Percentiles rank a stretch among this genome's conserved stretches.
These are phyloP conservation scores for Capronia coronata DNA, from an alignment of 2,329 filamentous ascomycete genomes.

Conservation along the genomic window DNA sequence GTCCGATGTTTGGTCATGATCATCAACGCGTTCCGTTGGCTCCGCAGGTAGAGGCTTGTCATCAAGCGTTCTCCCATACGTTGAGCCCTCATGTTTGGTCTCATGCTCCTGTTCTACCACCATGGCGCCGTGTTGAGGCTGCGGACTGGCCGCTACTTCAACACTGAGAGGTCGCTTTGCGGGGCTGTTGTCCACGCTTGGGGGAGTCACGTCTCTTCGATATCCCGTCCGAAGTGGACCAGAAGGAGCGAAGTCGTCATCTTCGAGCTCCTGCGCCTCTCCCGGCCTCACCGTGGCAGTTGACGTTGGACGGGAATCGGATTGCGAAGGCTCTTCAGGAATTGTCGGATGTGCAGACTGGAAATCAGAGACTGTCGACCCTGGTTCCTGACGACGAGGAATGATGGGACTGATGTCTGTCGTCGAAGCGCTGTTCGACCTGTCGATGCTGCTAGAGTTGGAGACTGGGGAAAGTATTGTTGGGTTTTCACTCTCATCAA, in stretches of 20 bases:
- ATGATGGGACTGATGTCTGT: slow-evolving; percentile 61
- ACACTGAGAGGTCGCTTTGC: slow-evolving; percentile 53
- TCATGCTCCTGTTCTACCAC: slow-evolving; percentile 1
- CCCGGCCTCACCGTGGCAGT: slow-evolving; percentile 27
- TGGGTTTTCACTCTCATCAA: slow-evolving; percentile 52
- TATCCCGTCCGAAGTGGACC: slow-evolving; percentile 48
- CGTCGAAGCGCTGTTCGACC: slow-evolving; percentile 59
- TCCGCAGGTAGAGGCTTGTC: slow-evolving; percentile 31
- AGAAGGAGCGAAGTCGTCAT: slow-evolving; percentile 27
- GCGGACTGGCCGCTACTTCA: slow-evolving; percentile 35
- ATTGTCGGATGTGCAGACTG: slow-evolving; percentile 47
- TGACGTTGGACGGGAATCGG: slow-evolving; percentile 28
- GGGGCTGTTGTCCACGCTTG: slow-evolving; percentile 54
- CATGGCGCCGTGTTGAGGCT: slow-evolving; percentile 43
- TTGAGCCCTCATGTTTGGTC: not conserved
- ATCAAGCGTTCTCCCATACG: not conserved
- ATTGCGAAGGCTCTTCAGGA: slow-evolving; percentile 18
- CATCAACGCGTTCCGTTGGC: slow-evolving; percentile 28
- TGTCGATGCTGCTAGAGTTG: slow-evolving; percentile 44
- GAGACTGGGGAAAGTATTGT: slow-evolving; percentile 49
- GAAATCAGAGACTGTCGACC: slow-evolving; percentile 38
- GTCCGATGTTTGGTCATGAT: not conserved
- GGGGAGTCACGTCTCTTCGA: slow-evolving; percentile 53
- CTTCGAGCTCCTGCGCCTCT: not conserved
- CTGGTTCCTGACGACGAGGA: slow-evolving; percentile 47